These are phyloP conservation scores for Trypanosoma rangeli DNA, from an alignment of 208 protist species.

Conservation along the genomic window DNA sequence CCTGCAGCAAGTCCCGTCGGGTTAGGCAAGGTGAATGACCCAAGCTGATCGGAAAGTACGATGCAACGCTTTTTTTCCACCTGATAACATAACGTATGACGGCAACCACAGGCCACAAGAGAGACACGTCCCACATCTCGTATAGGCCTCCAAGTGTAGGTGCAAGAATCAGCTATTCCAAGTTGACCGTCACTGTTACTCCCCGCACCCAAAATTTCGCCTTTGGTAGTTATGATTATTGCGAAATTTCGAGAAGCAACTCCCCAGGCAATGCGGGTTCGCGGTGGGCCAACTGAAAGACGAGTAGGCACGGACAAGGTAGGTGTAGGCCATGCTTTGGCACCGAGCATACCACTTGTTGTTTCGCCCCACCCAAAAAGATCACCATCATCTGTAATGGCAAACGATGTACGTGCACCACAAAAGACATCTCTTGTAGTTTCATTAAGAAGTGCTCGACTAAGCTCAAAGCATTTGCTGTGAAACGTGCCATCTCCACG, in stretches of 20 bases:
- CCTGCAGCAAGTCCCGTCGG: constrained; percentile 13
- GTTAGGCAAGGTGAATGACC: constrained; percentile 16
- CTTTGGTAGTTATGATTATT: constrained; percentile 18
- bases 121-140: constrained; percentile 25
- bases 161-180: constrained; percentile 17
- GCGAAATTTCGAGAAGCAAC: constrained; percentile 24
- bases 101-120: constrained; percentile 17
- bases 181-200: constrained; percentile 28
- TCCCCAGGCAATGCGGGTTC: constrained; percentile 15
- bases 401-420: constrained; percentile 28
- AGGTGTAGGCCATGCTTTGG: neutral
- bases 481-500: constrained; percentile 24
- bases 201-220: constrained; percentile 23
- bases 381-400: constrained; percentile 20
- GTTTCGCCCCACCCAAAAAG: constrained; percentile 30
- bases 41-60: constrained; percentile 15
- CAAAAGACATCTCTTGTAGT: constrained; percentile 23
- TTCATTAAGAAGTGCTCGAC: constrained; percentile 18
- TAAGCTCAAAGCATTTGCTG: constrained; percentile 15
- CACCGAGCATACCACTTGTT: constrained; percentile 24
- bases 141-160: constrained; percentile 20
- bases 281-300: constrained; percentile 17
- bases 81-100: constrained; percentile 21
- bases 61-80: constrained; percentile 27
- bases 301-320: constrained; percentile 12